Percentiles rank a stretch among this genome's conserved stretches.
These are phyloP conservation scores for Aspergillus sp. DNA, from an alignment of 2,329 filamentous ascomycete species.

Conservation along the genomic window DNA sequence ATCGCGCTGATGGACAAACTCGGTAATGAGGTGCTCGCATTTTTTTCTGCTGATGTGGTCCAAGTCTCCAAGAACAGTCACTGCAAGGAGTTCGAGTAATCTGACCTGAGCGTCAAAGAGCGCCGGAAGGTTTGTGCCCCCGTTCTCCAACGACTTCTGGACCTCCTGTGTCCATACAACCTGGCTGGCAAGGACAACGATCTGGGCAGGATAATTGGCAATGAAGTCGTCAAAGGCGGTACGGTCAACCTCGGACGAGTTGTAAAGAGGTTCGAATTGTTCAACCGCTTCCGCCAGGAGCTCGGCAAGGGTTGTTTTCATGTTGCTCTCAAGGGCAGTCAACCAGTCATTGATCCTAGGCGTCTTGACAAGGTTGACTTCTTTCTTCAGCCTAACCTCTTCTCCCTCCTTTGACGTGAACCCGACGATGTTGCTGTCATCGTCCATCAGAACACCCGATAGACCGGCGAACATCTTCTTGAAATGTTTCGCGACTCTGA, in stretches of 20 bases:
- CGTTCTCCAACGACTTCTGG: slow-evolving; percentile 70
- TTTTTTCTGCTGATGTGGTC: slow-evolving; percentile 87
- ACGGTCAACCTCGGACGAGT: slow-evolving; percentile 67
- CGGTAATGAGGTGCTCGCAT: slow-evolving; percentile 97
- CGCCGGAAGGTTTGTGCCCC: slow-evolving; percentile 65
- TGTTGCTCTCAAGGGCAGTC: slow-evolving; percentile 83
- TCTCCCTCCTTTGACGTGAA: slow-evolving; percentile 97
- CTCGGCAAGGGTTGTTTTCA: slow-evolving; percentile 93
- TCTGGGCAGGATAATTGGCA: slow-evolving; percentile 81
- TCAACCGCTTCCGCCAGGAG: slow-evolving; percentile 82
- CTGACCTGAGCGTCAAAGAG: slow-evolving; percentile 82
- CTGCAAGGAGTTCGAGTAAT: slow-evolving; percentile 79
- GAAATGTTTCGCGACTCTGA: slow-evolving; percentile 96
- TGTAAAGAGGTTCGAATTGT: slow-evolving; percentile 77
- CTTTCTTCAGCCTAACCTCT: slow-evolving; percentile 79
- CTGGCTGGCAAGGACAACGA: slow-evolving; percentile 92
- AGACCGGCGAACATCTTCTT: slow-evolving; percentile 99
- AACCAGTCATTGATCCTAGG: slow-evolving; percentile 99
- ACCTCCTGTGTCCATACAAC: slow-evolving; percentile 90
- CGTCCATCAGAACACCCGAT: slow-evolving; percentile 85
- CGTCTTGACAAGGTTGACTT: slow-evolving; percentile 88
- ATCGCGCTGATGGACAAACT: slow-evolving; percentile 97
- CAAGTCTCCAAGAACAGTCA: slow-evolving; percentile 86
- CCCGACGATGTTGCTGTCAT: slow-evolving; percentile 83
- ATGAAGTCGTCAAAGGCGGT: slow-evolving; percentile 77